Conservation (phyloP, 106 monocot species). For the Narthecium ossifragum region DNA sequence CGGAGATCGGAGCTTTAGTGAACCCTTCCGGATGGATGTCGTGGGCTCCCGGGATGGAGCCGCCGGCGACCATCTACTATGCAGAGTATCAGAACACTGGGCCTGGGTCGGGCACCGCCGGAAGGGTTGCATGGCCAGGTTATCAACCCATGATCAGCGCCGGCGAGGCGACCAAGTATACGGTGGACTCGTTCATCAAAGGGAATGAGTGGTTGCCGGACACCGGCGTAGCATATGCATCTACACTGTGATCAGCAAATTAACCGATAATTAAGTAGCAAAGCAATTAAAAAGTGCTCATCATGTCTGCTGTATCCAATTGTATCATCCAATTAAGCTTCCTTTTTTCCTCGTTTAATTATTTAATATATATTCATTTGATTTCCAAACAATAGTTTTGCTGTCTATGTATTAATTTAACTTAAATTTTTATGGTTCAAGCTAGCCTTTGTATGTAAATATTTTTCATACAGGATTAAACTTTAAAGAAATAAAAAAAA, state of each 20-base stretch:
- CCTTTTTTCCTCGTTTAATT: no score
- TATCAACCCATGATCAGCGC: slow-evolving; percentile 12
- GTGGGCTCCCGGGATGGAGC: slow-evolving; percentile 14
- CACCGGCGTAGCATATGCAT: slow-evolving; percentile 8
- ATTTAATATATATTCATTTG: no score
- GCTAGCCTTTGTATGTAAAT: no score
- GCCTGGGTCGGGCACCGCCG: slow-evolving; percentile 15
- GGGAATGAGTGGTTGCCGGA: slow-evolving; percentile 20
- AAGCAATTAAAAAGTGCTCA: no score
- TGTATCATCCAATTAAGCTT: no score
- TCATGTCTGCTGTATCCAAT: no score
- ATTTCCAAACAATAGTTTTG: no score
- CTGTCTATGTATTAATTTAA: no score
- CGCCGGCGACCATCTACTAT: slow-evolving; percentile 20
- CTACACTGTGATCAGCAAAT: slow-evolving; percentile 23
- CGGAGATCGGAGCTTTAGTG: slow-evolving; percentile 24
- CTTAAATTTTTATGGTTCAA: no score
- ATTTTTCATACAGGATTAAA: no score
- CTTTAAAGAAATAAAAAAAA: no score
- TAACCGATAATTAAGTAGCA: no score
- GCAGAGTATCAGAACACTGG: slow-evolving; percentile 28
- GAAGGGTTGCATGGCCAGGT: slow-evolving; percentile 25
- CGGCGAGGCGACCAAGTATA: slow-evolving; percentile 21
- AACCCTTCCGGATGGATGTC: slow-evolving; percentile 22
- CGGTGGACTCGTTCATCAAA: slow-evolving; percentile 17